phyloP scores from a whole-genome alignment of 345 rosid genomes.

The Noccaea bulbosa region DNA sequence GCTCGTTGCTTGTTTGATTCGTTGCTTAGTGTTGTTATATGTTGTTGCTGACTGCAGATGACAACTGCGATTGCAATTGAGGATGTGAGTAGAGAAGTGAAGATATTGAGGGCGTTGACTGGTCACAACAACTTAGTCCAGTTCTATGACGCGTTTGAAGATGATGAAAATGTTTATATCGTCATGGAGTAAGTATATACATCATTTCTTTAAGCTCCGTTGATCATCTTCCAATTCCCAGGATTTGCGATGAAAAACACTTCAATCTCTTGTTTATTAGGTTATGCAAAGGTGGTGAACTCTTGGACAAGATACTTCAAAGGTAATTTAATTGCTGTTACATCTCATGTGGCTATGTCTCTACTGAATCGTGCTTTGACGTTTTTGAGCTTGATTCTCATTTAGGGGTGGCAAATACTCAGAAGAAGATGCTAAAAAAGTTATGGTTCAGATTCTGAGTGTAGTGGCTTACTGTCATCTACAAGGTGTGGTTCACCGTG shows the following conservation, averaged over 20 bases:
- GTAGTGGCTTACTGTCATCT: constrained; percentile 93
- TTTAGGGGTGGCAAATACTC: constrained; percentile 95
- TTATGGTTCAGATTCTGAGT: constrained; percentile 89
- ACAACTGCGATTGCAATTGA: constrained; percentile 86
- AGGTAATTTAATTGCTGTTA: constrained; percentile 56
- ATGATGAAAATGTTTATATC: constrained; percentile 74
- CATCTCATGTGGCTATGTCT: constrained; percentile 22
- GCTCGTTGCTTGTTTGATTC: constrained; percentile 1
- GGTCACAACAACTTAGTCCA: constrained; percentile 78
- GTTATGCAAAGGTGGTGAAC: constrained; percentile 95
- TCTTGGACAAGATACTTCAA: constrained; percentile 87
- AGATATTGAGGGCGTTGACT: constrained; percentile 73
- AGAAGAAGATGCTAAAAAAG: constrained; percentile 88
- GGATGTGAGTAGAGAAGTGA: constrained; percentile 92
- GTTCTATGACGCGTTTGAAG: constrained; percentile 84
- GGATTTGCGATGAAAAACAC: constrained; percentile 11
- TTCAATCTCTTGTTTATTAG: constrained; percentile 45
- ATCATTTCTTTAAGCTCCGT: not conserved
- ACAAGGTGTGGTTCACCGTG: constrained; percentile 99
- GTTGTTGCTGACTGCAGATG: constrained; percentile 60
- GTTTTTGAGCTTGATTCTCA: constrained; percentile 19
- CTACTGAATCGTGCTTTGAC: constrained; percentile 31
- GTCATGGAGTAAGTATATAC: constrained; percentile 81
- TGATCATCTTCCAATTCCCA: constrained; percentile 7
- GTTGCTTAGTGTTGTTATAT: constrained; percentile 19